Percentiles rank a stretch among this genome's conserved stretches.
phyloP scores from a whole-genome alignment of 192 early-diverging fungal species.

The Gaertneriomyces semiglobifer region DNA sequence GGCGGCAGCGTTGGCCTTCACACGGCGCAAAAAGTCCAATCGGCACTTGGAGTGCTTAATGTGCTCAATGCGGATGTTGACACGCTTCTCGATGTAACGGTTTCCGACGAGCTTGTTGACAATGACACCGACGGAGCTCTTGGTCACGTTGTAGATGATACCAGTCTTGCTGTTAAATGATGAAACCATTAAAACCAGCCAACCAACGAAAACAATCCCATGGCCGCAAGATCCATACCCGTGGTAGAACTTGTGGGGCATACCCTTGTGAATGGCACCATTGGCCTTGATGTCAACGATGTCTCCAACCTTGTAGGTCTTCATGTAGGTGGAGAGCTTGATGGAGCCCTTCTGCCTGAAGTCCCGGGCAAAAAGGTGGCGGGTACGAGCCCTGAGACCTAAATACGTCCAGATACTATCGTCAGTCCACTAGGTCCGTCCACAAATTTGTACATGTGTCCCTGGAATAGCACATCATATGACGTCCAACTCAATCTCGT shows the following conservation, averaged over 20 bases:
- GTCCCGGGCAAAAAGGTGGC: constrained; percentile 95
- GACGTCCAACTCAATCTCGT: neutral
- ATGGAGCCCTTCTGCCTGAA: constrained; percentile 94
- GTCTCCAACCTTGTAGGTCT: constrained; percentile 98
- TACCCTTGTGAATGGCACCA: constrained; percentile 98
- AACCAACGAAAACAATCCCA: neutral
- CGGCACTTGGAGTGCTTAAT: constrained; percentile 99
- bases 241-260: constrained; percentile 99
- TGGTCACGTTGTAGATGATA: constrained; percentile 99
- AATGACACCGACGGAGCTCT: constrained; percentile 97
- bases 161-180: constrained; percentile 77
- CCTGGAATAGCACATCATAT: neutral
- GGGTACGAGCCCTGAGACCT: constrained; percentile 91
- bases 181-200: neutral
- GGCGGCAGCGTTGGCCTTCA: constrained; percentile 88
- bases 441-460: neutral
- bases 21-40: constrained; percentile 93
- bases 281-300: constrained; percentile 99
- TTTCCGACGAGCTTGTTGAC: constrained; percentile 97
- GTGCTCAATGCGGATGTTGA: constrained; percentile 98
- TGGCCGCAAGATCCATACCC: constrained; percentile 53
- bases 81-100: constrained; percentile 97
- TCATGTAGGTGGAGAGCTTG: constrained; percentile 94
- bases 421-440: neutral
- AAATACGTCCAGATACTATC: neutral